phyloP scores from a whole-genome alignment of 495 filamentous ascomycete species.

The Aspergillus funiculosus region DNA sequence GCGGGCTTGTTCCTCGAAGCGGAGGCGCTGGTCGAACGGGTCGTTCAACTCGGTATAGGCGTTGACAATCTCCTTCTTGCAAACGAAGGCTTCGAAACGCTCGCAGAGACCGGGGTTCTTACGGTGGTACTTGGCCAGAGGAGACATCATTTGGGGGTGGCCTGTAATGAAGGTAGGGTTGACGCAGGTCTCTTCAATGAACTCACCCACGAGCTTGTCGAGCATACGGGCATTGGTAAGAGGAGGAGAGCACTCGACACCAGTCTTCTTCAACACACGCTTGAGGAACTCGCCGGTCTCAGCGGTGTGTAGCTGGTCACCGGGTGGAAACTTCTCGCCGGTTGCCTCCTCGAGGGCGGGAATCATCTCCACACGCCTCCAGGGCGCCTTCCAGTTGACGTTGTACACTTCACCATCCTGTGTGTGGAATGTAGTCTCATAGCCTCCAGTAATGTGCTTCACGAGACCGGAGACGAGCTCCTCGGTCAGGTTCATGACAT shows the following conservation, averaged over 20 bases:
- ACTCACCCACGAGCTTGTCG: conserved; percentile 93
- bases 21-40: conserved; percentile 85
- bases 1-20: conserved; percentile 92
- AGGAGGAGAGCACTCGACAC: conserved; percentile 83
- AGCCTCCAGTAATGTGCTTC: conserved; percentile 79
- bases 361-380: conserved; percentile 95
- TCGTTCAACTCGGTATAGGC: conserved; percentile 99
- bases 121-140: conserved; percentile 92
- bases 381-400: conserved; percentile 94
- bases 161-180: conserved; percentile 95
- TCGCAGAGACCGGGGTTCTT: conserved; percentile 78
- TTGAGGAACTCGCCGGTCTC: conserved; percentile 85
- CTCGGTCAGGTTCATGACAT: conserved; percentile 90
- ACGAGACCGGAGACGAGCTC: conserved; percentile 91
- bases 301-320: conserved; percentile 80
- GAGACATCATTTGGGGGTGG: conserved; percentile 97
- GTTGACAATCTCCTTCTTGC: conserved; percentile 94
- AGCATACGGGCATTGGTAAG: conserved; percentile 96
- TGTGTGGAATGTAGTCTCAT: conserved; percentile 75
- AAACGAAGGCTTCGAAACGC: conserved; percentile 95
- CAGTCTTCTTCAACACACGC: conserved; percentile 76
- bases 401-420: conserved; percentile 77
- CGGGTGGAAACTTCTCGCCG: conserved; percentile 88
- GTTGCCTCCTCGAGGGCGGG: conserved; percentile 82
- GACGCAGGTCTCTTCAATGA: conserved; percentile 88